These are phyloP conservation scores for Cordia subcordata DNA, from an alignment of 257 asterid species.

Conservation along the genomic window DNA sequence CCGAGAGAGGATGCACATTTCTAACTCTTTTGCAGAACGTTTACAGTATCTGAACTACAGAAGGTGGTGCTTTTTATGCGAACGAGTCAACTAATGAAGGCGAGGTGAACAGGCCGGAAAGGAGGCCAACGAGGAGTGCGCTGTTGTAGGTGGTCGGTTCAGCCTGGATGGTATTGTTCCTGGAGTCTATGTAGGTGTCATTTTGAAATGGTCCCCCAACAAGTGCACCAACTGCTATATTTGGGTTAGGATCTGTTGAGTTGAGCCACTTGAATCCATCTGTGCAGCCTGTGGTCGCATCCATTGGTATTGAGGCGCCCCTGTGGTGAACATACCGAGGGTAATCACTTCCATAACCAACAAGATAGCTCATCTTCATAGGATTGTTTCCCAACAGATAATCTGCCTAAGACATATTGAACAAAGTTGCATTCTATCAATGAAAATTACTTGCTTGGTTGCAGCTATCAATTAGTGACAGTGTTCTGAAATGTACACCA, in stretches of 20 bases:
- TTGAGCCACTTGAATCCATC: slow-evolving; percentile 62
- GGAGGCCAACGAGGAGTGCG: slow-evolving; percentile 47
- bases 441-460: no score
- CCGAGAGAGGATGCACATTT: no score
- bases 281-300: slow-evolving; percentile 41
- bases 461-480: no score
- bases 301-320: slow-evolving; percentile 42
- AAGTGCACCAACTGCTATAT: slow-evolving; percentile 52
- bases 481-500: no score
- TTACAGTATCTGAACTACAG: no score
- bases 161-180: slow-evolving; percentile 39
- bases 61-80: not conserved
- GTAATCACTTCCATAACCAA: slow-evolving; percentile 46
- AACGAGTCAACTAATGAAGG: slow-evolving; percentile 30
- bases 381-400: slow-evolving; percentile 45
- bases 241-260: slow-evolving; percentile 41
- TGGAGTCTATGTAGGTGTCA: slow-evolving; percentile 40
- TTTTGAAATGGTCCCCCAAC: slow-evolving; percentile 60
- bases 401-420: slow-evolving; percentile 25
- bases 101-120: slow-evolving; percentile 44
- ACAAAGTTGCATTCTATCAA: not conserved
- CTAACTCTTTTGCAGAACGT: no score
- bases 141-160: slow-evolving; percentile 58
- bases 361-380: slow-evolving; percentile 45
- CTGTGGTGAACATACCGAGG: slow-evolving; percentile 58